phyloP scores from a whole-genome alignment of 2,329 filamentous ascomycete genomes.

The Kalmusia sp. region DNA sequence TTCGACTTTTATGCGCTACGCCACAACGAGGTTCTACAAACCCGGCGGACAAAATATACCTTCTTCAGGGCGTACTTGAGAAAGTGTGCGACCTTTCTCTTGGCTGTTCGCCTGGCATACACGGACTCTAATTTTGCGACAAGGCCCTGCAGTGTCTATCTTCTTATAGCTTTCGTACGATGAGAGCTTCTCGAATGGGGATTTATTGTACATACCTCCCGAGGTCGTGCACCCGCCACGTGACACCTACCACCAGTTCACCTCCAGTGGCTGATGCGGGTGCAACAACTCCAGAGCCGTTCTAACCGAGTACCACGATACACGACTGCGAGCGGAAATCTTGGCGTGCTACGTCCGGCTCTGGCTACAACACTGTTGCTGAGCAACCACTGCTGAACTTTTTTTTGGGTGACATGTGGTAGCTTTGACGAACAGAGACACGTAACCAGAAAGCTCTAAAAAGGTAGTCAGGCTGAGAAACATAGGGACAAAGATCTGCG shows the following conservation, averaged over 20 bases:
- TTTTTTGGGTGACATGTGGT: too few species aligned
- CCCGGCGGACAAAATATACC: not conserved
- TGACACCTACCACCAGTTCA: constrained; percentile 1
- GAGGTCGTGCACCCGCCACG: too few species aligned
- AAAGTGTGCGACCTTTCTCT: not conserved
- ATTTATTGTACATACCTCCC: too few species aligned
- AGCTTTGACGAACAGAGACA: too few species aligned
- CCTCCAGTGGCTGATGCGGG: constrained; percentile 3
- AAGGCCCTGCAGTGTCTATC: not conserved
- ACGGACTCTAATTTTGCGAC: not conserved
- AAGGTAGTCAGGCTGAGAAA: too few species aligned
- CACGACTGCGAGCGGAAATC: not conserved
- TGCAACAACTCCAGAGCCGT: not conserved
- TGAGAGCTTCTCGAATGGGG: too few species aligned
- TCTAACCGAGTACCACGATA: not conserved
- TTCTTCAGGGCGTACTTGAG: not conserved
- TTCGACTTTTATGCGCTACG: not conserved
- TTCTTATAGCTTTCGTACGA: not conserved
- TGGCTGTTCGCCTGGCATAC: not conserved
- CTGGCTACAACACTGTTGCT: not conserved
- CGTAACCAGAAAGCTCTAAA: too few species aligned
- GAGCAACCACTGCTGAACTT: not conserved
- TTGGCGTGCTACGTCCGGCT: not conserved
- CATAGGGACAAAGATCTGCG: too few species aligned
- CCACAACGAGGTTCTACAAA: not conserved